Percentiles rank a stretch among this genome's conserved stretches.
phyloP scores from a whole-genome alignment of 768 basidiomycete genomes.

The Clavaria fumosa region DNA sequence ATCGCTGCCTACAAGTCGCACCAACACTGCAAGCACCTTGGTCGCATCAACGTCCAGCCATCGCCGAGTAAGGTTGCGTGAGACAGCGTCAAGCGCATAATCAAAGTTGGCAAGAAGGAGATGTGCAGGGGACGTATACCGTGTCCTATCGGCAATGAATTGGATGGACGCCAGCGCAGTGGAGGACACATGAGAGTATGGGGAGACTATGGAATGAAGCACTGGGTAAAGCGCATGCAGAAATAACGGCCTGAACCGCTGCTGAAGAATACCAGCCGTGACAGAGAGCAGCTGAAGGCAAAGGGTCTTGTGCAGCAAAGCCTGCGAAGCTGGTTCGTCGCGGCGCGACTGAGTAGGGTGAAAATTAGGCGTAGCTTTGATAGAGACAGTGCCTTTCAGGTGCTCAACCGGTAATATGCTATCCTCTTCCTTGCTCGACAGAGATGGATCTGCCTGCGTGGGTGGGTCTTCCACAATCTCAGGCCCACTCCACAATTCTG shows the following conservation, averaged over 20 bases:
- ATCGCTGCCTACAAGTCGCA: conserved; percentile 74
- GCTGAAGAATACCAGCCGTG: conserved; percentile 52
- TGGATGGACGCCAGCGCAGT: conserved; percentile 65
- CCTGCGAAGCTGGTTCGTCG: conserved; percentile 26
- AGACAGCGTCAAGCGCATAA: conserved; percentile 85
- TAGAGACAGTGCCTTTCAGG: conserved; percentile 43
- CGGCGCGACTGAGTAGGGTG: conserved; percentile 18
- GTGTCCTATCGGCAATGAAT: conserved; percentile 56
- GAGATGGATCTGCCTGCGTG: conserved; percentile 13
- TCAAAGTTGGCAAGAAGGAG: conserved; percentile 90
- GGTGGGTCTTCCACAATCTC: conserved; percentile 16
- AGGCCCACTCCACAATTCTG: conserved; percentile 53
- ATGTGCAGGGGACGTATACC: conserved; percentile 81
- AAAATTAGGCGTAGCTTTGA: conserved; percentile 45
- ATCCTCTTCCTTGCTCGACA: conserved; percentile 21
- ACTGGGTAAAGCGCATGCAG: conserved; percentile 75
- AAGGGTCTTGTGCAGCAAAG: conserved; percentile 51
- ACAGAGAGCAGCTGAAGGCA: conserved; percentile 65
- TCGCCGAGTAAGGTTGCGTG: conserved; percentile 62
- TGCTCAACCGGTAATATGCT: conserved; percentile 38
- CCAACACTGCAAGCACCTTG: conserved; percentile 70
- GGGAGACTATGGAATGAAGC: conserved; percentile 72
- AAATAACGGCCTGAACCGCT: conserved; percentile 57
- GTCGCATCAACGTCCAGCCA: conserved; percentile 83
- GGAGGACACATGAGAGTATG: conserved; percentile 45